Percentiles rank a stretch among this genome's conserved stretches.
These are phyloP conservation scores for Sabuloglossum arenarium DNA, from an alignment of 495 filamentous ascomycete species.

Conservation along the genomic window DNA sequence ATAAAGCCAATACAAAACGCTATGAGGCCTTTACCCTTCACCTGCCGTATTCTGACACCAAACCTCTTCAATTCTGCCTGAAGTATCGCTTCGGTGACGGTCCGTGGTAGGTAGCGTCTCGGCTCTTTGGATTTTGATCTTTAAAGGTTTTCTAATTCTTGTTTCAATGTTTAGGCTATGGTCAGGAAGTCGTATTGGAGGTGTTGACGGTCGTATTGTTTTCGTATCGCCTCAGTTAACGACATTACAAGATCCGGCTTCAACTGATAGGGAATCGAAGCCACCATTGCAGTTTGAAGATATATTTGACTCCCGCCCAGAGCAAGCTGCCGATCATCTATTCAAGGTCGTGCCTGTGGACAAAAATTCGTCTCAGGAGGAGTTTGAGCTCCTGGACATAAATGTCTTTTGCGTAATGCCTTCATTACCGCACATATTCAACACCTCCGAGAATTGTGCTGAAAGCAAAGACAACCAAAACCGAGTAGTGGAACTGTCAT, in stretches of 20 bases:
- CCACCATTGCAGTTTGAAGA: background rate
- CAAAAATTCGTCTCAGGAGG: background rate
- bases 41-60: background rate
- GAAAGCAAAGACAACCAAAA: background rate
- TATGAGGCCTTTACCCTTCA: background rate
- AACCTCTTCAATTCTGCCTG: conserved; percentile 11
- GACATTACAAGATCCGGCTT: background rate
- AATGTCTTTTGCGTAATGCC: background rate
- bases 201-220: conserved; percentile 5
- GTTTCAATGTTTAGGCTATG: conserved; percentile 7
- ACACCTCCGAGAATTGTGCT: background rate
- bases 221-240: background rate
- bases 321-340: background rate
- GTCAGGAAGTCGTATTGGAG: conserved; percentile 12
- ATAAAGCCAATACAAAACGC: background rate
- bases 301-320: background rate
- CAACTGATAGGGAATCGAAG: background rate
- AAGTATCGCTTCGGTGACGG: conserved; percentile 12
- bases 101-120: conserved; percentile 1
- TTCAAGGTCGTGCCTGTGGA: background rate
- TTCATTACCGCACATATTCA: background rate
- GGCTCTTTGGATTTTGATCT: too few species aligned
- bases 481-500: background rate
- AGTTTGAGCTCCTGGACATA: background rate
- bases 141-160: background rate